phyloP scores from a whole-genome alignment of 208 protist species.

The Leishmania mexicana region DNA sequence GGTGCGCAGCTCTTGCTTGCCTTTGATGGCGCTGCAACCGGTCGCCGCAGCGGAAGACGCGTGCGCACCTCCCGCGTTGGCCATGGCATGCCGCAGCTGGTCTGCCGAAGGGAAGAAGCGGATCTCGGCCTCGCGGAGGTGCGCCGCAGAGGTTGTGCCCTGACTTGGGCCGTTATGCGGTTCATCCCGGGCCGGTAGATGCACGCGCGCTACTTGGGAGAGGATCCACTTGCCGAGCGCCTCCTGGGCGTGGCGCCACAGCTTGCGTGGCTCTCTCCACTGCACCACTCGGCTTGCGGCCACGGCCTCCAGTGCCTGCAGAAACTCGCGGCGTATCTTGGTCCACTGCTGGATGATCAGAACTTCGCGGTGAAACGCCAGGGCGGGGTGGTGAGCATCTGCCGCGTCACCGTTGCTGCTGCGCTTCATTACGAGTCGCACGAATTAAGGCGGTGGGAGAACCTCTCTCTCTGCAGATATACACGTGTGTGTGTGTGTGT shows the following conservation, averaged over 20 bases:
- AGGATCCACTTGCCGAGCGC: slow-evolving; percentile 89
- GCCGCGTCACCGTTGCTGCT: slow-evolving; percentile 22
- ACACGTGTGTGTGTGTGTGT: background rate
- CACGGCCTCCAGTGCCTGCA: slow-evolving; percentile 48
- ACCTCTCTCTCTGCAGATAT: background rate
- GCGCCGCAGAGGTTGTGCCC: background rate
- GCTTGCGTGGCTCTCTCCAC: slow-evolving; percentile 78
- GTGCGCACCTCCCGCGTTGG: background rate
- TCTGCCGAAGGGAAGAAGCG: slow-evolving; percentile 47
- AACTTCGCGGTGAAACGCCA: slow-evolving; percentile 83
- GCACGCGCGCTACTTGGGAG: slow-evolving; percentile 77
- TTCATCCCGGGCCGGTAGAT: slow-evolving; percentile 8
- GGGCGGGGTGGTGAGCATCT: slow-evolving; percentile 57
- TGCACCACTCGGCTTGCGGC: slow-evolving; percentile 20
- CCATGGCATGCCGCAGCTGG: slow-evolving; percentile 19
- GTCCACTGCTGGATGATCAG: slow-evolving; percentile 76
- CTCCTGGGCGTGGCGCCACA: slow-evolving; percentile 88
- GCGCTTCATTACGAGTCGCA: slow-evolving; percentile 56
- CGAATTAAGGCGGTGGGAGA: background rate
- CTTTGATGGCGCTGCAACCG: background rate
- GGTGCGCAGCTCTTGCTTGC: slow-evolving; percentile 16
- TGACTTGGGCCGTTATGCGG: background rate
- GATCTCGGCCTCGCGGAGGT: slow-evolving; percentile 24
- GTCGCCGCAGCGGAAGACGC: background rate
- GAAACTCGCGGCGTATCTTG: slow-evolving; percentile 64